Evolutionary conservation across 2,329 filamentous ascomycete genomes (phyloP), one percentile per base, ranked within the genome.

Genomic region (Xylaria sp.): DNA sequence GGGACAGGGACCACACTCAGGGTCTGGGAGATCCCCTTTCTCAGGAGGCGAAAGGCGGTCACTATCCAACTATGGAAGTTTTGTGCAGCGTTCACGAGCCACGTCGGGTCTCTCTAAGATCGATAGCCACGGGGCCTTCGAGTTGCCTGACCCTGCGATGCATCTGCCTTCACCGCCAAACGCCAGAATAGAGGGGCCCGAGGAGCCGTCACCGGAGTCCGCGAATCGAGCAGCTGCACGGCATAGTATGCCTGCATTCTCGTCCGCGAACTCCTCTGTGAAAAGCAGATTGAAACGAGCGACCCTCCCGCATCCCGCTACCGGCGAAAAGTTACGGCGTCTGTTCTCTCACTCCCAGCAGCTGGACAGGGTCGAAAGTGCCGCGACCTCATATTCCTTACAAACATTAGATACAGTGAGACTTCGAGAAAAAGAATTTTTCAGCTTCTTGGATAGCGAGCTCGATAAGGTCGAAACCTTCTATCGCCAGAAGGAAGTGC

Each of bases 391-490:
- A 58, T 70, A 76, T 70, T 71, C 76, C 50, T 65, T 79, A 69
- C 72, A 79, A 54, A 73, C 76, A 23, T 70, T 82, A 30, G 66
- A 77, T 72, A 65, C 76, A 46, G 80, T 95, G 2, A 88, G 90
- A 50, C 79, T 86, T 59, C 83, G 86, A 16, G 87, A 96, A 72
- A 83, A 82, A n/a, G 90, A 96, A 11, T 97, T 99, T 71, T 93
- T 92, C 72, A 76, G 79, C 0, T 99, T 94, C 69, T 78, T 99
- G 56, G 91, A 97, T 67, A 78, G 78, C 8, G 89, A 99, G 75
- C 78, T 99, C 11, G 81, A 87, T n/a, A 99, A 97, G 75, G 91
- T 99, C 9, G 92, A 99, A 71, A 76, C 79, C 0, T 99, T 99
- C 70, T 97, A 97, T 77, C 86, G 84, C 67, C 77, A 84, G 66